Conservation (phyloP, 495 filamentous ascomycete species). For the Xylaria scruposa region DNA sequence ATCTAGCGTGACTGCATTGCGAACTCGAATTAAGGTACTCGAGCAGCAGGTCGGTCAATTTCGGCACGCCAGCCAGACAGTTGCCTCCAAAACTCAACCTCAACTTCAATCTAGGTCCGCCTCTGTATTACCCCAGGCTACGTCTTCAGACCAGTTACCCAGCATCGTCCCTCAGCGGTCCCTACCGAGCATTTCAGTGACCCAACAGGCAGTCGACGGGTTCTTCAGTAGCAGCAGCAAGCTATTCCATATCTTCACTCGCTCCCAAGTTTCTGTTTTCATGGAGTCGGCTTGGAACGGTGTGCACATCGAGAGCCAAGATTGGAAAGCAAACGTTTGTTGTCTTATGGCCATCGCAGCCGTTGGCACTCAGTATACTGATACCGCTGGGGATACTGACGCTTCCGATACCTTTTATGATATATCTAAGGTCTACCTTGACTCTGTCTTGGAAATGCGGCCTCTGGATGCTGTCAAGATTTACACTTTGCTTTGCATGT, state of each 20-base stretch:
- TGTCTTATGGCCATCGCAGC: conserved; percentile 1
- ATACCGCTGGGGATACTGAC: neutral
- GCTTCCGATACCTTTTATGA: neutral
- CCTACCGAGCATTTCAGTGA: neutral
- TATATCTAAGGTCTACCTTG: conserved; percentile 27
- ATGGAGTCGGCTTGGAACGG: neutral
- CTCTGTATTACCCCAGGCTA: neutral
- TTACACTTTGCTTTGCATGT: conserved; percentile 41
- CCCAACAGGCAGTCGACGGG: neutral
- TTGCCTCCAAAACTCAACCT: neutral
- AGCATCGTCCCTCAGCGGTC: neutral
- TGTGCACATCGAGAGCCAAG: neutral
- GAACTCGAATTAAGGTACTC: neutral
- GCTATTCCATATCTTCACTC: neutral
- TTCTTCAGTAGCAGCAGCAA: neutral
- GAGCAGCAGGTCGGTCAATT: neutral
- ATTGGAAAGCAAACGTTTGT: neutral
- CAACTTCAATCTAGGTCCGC: neutral
- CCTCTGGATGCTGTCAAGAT: conserved; percentile 43
- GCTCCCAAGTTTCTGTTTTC: neutral
- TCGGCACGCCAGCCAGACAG: neutral
- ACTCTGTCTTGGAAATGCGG: conserved; percentile 33
- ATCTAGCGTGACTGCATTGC: neutral
- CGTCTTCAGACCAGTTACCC: neutral
- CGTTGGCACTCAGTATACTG: neutral